Percentiles rank a stretch among this genome's conserved stretches.
These are phyloP conservation scores for Auriscalpium microsporum DNA, from an alignment of 768 basidiomycete species.

Conservation along the genomic window DNA sequence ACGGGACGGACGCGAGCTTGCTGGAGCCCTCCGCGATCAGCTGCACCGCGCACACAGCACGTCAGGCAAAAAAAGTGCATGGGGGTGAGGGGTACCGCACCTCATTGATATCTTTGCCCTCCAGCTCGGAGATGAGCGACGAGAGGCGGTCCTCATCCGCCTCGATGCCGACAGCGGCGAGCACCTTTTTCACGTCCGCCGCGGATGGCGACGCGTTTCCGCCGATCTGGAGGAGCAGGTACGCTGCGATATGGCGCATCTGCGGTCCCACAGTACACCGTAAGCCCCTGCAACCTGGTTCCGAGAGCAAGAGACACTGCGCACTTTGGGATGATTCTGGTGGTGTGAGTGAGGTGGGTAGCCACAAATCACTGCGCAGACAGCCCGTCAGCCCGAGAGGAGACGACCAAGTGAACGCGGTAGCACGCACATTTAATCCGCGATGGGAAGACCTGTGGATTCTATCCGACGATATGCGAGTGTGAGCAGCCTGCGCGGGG, in stretches of 20 bases:
- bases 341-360: slow-evolving; percentile 45
- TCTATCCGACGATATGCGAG: slow-evolving; percentile 57
- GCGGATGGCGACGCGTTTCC: slow-evolving; percentile 86
- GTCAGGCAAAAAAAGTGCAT: neutral
- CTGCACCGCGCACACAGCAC: slow-evolving; percentile 26
- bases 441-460: slow-evolving; percentile 87
- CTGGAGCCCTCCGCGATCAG: slow-evolving; percentile 87
- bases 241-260: slow-evolving; percentile 94
- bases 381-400: slow-evolving; percentile 1
- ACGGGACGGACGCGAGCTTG: slow-evolving; percentile 96
- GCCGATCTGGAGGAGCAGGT: slow-evolving; percentile 92
- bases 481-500: no score
- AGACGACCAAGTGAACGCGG: neutral
- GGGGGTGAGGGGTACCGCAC: slow-evolving; percentile 35
- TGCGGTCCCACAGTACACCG: slow-evolving; percentile 19
- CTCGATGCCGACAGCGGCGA: slow-evolving; percentile 81
- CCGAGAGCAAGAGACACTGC: slow-evolving; percentile 7
- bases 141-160: slow-evolving; percentile 73
- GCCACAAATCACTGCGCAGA: slow-evolving; percentile 80
- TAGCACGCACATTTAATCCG: slow-evolving; percentile 70
- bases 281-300: neutral
- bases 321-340: slow-evolving; percentile 36
- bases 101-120: slow-evolving; percentile 80
- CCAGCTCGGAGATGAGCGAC: slow-evolving; percentile 81
- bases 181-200: slow-evolving; percentile 80